A percentile compares a stretch with the other conserved stretches of the same genome.
Conservation (phyloP, 2,329 filamentous ascomycete species). For the Ceratocystis variospora region DNA sequence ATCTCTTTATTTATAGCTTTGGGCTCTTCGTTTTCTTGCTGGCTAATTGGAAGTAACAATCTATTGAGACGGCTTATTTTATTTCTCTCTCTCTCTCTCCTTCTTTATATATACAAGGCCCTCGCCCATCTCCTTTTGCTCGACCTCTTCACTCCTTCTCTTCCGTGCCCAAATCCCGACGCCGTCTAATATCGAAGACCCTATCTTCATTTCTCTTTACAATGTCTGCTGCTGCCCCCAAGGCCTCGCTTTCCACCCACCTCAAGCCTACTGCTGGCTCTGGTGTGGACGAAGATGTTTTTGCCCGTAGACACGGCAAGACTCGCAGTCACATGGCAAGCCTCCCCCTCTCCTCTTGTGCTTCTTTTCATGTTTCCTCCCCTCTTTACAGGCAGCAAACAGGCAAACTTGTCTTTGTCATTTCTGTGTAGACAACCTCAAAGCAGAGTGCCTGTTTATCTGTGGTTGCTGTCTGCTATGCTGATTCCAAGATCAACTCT, state of each 20-base stretch:
- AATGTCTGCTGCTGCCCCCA: conserved; percentile 48
- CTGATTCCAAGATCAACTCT: too few relatives aligned
- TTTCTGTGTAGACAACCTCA: too few relatives aligned
- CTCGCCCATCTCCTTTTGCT: neutral
- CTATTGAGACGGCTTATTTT: neutral
- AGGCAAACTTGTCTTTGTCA: too few relatives aligned
- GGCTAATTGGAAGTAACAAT: conserved; percentile 1
- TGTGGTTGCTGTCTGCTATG: too few relatives aligned
- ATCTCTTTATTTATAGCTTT: conserved; percentile 9
- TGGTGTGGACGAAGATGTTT: conserved; percentile 29
- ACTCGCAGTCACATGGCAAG: conserved; percentile 74
- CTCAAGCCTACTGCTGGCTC: conserved; percentile 47
- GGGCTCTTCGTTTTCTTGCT: conserved; percentile 5
- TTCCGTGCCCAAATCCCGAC: conserved; percentile 16
- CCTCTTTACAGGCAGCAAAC: neutral
- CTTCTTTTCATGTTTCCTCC: neutral
- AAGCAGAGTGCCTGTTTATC: too few relatives aligned
- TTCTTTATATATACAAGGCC: neutral
- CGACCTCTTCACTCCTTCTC: conserved; percentile 5
- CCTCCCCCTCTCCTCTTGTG: conserved; percentile 23
- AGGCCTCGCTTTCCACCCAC: conserved; percentile 69
- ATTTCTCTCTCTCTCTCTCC: neutral
- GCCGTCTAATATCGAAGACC: conserved; percentile 14
- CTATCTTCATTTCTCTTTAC: conserved; percentile 21
- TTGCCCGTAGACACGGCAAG: conserved; percentile 61